Percentiles rank a stretch among this genome's conserved stretches.
These are phyloP conservation scores for Mortierella sp. DNA, from an alignment of 371 early-diverging fungal genomes.

Conservation along the genomic window DNA sequence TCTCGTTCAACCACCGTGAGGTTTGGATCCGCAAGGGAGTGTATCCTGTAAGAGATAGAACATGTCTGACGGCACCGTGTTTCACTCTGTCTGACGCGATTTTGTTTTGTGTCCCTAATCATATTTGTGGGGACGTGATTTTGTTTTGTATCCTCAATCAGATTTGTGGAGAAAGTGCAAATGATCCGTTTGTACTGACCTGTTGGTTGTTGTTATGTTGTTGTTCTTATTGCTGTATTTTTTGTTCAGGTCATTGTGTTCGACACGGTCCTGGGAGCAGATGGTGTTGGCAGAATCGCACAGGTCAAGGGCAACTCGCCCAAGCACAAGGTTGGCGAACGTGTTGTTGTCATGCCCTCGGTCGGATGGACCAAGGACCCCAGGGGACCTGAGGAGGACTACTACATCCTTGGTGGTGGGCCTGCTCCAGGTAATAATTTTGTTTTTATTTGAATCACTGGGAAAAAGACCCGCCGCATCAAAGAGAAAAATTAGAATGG, in stretches of 20 bases:
- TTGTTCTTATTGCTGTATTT: too few species aligned
- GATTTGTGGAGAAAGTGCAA: too few species aligned
- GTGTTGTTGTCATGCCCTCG: slow-evolving; percentile 70
- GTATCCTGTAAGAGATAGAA: slow-evolving; percentile 41
- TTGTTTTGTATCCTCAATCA: too few species aligned
- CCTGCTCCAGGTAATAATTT: too few species aligned
- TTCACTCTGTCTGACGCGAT: too few species aligned
- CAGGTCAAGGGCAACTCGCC: slow-evolving; percentile 28
- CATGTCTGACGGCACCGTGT: too few species aligned
- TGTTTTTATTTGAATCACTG: too few species aligned
- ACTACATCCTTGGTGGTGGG: slow-evolving; percentile 71
- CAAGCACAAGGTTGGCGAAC: slow-evolving; percentile 51
- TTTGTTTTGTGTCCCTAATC: too few species aligned
- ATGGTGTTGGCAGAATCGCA: slow-evolving; percentile 71
- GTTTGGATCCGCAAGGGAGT: slow-evolving; percentile 74
- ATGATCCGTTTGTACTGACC: not conserved
- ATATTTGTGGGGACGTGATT: too few species aligned
- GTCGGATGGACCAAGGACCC: slow-evolving; percentile 73
- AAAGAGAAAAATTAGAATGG: not conserved
- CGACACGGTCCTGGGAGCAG: slow-evolving; percentile 71
- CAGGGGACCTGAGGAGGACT: slow-evolving; percentile 71
- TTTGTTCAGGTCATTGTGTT: slow-evolving; percentile 49
- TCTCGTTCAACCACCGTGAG: slow-evolving; percentile 81
- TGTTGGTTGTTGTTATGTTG: slow-evolving; percentile 14
- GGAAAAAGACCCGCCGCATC: not conserved